Evolutionary conservation across 2,329 filamentous ascomycete species (phyloP).

Genomic region (Aspergillus ustus): DNA sequence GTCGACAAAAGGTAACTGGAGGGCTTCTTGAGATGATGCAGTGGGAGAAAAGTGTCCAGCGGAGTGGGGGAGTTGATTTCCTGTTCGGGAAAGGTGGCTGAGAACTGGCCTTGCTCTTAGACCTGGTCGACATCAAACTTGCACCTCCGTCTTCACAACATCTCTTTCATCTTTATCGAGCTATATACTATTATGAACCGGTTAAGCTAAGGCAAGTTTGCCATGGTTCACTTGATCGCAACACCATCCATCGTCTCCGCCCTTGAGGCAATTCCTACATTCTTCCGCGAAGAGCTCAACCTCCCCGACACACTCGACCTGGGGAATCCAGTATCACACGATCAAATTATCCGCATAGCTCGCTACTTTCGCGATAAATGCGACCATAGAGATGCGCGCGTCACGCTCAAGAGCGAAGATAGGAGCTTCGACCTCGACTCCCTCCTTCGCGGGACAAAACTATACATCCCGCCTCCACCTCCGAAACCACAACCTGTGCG

Average conservation of each 20-base stretch:
- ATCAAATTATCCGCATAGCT: constrained; percentile 44
- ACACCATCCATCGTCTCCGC: constrained; percentile 46
- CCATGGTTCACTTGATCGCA: constrained; percentile 49
- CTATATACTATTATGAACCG: neutral
- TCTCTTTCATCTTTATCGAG: neutral
- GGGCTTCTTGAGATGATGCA: neutral
- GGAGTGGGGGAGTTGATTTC: constrained; percentile 29
- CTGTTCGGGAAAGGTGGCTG: constrained; percentile 30
- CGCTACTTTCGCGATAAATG: constrained; percentile 31
- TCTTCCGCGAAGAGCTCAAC: constrained; percentile 38
- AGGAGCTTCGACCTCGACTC: constrained; percentile 72
- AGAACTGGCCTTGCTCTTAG: neutral
- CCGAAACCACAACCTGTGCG: constrained; percentile 77
- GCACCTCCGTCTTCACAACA: neutral
- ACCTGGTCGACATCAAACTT: constrained; percentile 1
- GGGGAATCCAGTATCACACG: constrained; percentile 48
- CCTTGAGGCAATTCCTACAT: constrained; percentile 40
- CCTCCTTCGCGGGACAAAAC: constrained; percentile 71
- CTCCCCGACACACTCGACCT: constrained; percentile 36
- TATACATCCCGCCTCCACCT: constrained; percentile 80
- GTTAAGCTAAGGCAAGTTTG: neutral
- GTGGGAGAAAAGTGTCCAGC: constrained; percentile 14
- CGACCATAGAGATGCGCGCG: neutral
- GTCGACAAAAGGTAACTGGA: neutral
- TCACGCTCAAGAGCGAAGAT: neutral